These are phyloP conservation scores for Epichloe uncinata DNA, from an alignment of 2,329 filamentous ascomycete genomes.

Conservation along the genomic window DNA sequence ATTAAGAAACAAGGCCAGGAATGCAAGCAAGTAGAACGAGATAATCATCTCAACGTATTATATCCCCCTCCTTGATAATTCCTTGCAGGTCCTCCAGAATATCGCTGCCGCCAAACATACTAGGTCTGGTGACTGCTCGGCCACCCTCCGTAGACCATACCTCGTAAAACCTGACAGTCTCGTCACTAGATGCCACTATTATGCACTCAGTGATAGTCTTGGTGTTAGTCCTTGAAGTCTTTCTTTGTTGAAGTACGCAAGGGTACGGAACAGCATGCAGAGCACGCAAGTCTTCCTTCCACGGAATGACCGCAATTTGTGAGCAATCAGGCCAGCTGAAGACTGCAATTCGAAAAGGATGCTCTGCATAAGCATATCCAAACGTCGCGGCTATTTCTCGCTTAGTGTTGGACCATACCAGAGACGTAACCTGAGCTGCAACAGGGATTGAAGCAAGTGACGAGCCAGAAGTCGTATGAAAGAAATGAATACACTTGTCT, in stretches of 20 bases:
- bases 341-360: slow-evolving; percentile 77
- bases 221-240: slow-evolving; percentile 11
- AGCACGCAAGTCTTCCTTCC: slow-evolving; percentile 65
- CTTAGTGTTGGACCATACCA: slow-evolving; percentile 78
- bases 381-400: slow-evolving; percentile 89
- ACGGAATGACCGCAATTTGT: slow-evolving; percentile 75
- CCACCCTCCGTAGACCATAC: slow-evolving; percentile 63
- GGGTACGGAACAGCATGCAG: slow-evolving; percentile 84
- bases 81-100: slow-evolving; percentile 75
- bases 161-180: slow-evolving; percentile 90
- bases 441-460: slow-evolving; percentile 84
- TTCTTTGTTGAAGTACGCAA: slow-evolving; percentile 23
- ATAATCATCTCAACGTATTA: slow-evolving; percentile 47
- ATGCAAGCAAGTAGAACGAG: not conserved
- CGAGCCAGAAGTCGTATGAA: slow-evolving; percentile 71
- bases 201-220: slow-evolving; percentile 45
- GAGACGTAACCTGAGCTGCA: slow-evolving; percentile 79
- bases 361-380: slow-evolving; percentile 82
- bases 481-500: slow-evolving; percentile 94
- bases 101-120: slow-evolving; percentile 66
- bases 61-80: slow-evolving; percentile 56
- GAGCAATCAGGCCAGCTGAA: slow-evolving; percentile 91
- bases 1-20: not conserved
- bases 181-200: slow-evolving; percentile 82
- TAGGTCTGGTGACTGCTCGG: slow-evolving; percentile 35